Percentiles rank a stretch among this genome's conserved stretches.
Conservation (phyloP, 192 early-diverging fungal species). For the Backusella australiensis region DNA sequence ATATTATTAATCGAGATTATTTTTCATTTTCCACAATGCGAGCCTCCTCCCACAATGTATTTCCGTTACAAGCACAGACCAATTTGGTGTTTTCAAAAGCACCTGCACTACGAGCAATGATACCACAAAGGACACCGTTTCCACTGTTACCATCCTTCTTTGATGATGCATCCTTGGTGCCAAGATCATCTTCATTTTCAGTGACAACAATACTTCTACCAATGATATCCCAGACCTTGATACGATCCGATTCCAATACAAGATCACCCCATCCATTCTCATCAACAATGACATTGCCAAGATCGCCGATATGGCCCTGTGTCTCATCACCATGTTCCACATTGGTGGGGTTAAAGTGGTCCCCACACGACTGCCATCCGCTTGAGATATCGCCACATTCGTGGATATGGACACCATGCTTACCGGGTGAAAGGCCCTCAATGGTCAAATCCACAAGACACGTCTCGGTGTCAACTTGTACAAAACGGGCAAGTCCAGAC, state of each 20-base stretch:
- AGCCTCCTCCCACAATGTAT: constrained; percentile 88
- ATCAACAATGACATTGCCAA: constrained; percentile 66
- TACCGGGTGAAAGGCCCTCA: constrained; percentile 60
- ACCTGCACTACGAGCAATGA: constrained; percentile 87
- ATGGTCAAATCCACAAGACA: constrained; percentile 85
- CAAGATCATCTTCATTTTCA: constrained; percentile 56
- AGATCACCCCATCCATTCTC: constrained; percentile 73
- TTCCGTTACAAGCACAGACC: constrained; percentile 82
- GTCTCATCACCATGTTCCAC: constrained; percentile 46
- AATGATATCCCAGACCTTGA: constrained; percentile 90
- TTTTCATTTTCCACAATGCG: constrained; percentile 13
- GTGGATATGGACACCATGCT: constrained; percentile 72
- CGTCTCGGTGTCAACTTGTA: constrained; percentile 66
- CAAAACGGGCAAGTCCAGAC: constrained; percentile 76
- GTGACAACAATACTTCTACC: constrained; percentile 80
- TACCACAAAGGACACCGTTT: constrained; percentile 69
- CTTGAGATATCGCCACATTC: constrained; percentile 77
- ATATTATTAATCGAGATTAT: background rate
- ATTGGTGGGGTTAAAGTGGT: constrained; percentile 49
- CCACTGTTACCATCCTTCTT: constrained; percentile 57
- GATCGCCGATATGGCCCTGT: constrained; percentile 58
- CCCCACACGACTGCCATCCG: constrained; percentile 53
- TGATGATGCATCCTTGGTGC: constrained; percentile 19
- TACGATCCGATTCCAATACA: constrained; percentile 65
- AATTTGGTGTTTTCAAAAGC: constrained; percentile 89